Evolutionary conservation across 1,284 basidiomycete genomes (phyloP), one percentile per base, ranked within the genome.

Genomic region (Caloboletus inedulis): DNA sequence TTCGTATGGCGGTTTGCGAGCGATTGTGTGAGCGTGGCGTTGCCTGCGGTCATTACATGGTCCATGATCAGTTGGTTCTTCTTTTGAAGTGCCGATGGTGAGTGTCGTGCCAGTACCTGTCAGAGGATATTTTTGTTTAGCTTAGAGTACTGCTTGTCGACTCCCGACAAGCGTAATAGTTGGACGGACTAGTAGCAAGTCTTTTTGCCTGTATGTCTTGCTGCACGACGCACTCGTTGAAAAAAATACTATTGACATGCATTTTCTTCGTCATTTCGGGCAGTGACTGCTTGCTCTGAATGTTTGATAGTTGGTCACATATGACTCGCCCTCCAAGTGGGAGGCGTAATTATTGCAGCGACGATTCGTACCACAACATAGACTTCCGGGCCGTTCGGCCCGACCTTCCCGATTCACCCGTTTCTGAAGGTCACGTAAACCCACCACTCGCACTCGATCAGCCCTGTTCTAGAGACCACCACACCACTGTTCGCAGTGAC

Each of bases 21-120:
- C 23, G 69, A 68, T 31, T 62, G 56, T 30, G 45, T 59, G 45
- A 50, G 65, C 39, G 58, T 68, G 39, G 69, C 50, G 8, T 44
- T 68, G 23, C 68, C 69, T 34, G 63, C 66, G n/a, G 40, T 66
- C 30, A 16, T 58, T 39, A 55, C 45, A 2, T 61, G 68, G 65
- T 41, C 41, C 18, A 37, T 69, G 41, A 53, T 71, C 29, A 43
- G 34, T 19, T 68, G 66, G 69, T 29, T 63, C 34, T 55, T 64
- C 27, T 68, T 68, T 45, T 68, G 55, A 68, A 12, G 34, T 4
- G 21, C 4, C 6, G 3, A 1, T 23, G 23, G 23, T n/a, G n/a
- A n/a, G n/a, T n/a, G 23, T 12, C 5, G 21, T 21, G 21, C 16
- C 10, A 21, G 41, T 2, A 10, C 25, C 18, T 18, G 23, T n/a